phyloP scores from a whole-genome alignment of 2,329 filamentous ascomycete species.

The Ophiostoma pallidulum region DNA sequence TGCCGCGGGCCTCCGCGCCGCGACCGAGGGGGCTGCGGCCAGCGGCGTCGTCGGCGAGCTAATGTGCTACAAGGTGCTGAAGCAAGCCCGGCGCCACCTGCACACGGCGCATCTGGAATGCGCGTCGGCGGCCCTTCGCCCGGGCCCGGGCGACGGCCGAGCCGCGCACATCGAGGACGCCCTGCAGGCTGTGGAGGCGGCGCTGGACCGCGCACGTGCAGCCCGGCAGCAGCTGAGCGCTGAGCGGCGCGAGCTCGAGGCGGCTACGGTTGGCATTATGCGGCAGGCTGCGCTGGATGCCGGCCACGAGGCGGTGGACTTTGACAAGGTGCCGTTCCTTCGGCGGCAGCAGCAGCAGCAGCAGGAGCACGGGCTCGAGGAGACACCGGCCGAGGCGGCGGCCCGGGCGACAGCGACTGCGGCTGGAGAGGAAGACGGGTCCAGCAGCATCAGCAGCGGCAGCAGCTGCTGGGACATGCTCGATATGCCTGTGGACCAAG shows the following conservation, averaged over 20 bases:
- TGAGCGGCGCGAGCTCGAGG: constrained; percentile 18
- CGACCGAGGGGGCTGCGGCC: constrained; percentile 16
- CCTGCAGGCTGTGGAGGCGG: constrained; percentile 19
- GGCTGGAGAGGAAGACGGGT: not conserved
- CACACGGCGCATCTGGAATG: constrained; percentile 1
- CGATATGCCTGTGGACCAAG: not conserved
- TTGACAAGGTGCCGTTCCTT: constrained; percentile 10
- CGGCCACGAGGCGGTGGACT: constrained; percentile 17
- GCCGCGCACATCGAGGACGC: constrained; percentile 4
- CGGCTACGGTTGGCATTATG: constrained; percentile 23
- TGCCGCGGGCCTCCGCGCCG: constrained; percentile 19
- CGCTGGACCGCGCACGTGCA: constrained; percentile 15
- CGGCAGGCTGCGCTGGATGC: constrained; percentile 22
- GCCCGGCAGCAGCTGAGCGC: constrained; percentile 16
- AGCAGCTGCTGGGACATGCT: constrained; percentile 6
- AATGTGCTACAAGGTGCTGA: constrained; percentile 17
- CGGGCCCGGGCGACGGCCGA: not conserved
- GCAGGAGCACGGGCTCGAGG: not conserved
- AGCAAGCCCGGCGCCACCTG: constrained; percentile 15
- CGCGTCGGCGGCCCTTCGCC: not conserved
- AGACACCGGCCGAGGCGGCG: not conserved
- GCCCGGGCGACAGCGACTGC: too few species aligned
- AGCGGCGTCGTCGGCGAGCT: constrained; percentile 15
- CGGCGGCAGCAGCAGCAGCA: not conserved
- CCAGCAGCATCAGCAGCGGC: not conserved